Evolutionary conservation across 192 early-diverging fungal genomes (phyloP).

Genomic region (Entophlyctis helioformis): DNA sequence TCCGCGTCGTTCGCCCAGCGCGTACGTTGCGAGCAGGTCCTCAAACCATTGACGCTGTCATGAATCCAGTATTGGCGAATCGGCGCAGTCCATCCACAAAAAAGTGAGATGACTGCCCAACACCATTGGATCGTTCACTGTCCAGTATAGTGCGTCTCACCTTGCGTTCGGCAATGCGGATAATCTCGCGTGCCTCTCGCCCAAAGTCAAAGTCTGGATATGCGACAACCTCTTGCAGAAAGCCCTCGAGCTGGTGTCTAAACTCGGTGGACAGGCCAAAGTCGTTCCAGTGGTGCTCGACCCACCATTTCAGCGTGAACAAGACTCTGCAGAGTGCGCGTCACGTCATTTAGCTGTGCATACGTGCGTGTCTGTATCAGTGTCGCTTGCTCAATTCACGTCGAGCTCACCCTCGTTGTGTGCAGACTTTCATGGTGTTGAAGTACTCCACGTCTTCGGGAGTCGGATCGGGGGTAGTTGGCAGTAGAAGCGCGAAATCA

Average conservation of each 20-base stretch:
- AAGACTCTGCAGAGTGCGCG: constrained; percentile 35
- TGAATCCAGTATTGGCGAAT: constrained; percentile 18
- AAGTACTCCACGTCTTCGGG: constrained; percentile 38
- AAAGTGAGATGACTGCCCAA: no score
- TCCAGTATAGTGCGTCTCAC: background rate
- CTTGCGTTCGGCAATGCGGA: background rate
- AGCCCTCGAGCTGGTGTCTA: constrained; percentile 24
- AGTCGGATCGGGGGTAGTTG: constrained; percentile 11
- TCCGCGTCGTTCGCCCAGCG: constrained; percentile 25
- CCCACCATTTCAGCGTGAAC: constrained; percentile 29
- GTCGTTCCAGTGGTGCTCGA: constrained; percentile 43
- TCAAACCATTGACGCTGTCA: no score
- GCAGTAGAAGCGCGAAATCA: background rate
- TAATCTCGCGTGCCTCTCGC: background rate
- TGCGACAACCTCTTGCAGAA: constrained; percentile 20
- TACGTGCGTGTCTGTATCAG: constrained; percentile 7
- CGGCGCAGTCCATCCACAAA: constrained; percentile 5
- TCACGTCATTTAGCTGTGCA: constrained; percentile 29
- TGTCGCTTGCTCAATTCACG: no score
- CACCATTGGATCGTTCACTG: no score
- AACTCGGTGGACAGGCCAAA: constrained; percentile 33
- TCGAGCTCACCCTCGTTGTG: constrained; percentile 34
- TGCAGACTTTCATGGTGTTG: constrained; percentile 29
- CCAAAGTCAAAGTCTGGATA: background rate
- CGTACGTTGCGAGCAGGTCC: constrained; percentile 32